Conservation (phyloP, 805 yeast species). For the Myxozyma melibiosi region DNA sequence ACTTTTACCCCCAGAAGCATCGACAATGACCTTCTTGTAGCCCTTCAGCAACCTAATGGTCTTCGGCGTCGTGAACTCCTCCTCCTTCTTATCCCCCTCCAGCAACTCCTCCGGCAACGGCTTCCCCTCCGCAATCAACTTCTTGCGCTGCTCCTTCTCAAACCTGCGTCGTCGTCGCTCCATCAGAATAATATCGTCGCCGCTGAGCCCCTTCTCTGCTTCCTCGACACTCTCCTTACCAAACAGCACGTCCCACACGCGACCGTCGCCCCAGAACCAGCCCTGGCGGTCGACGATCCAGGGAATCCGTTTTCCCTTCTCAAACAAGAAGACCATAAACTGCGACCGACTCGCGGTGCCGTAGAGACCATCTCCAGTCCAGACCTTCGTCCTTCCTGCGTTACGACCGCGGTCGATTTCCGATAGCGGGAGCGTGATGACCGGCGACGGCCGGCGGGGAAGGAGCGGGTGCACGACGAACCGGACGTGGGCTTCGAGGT, state of each 20-base stretch:
- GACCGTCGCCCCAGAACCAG: slow-evolving; percentile 91
- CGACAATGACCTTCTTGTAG: background rate
- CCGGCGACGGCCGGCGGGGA: slow-evolving; percentile 77
- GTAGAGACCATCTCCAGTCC: slow-evolving; percentile 87
- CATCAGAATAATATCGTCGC: slow-evolving; percentile 52
- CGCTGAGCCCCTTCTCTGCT: slow-evolving; percentile 70
- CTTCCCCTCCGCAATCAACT: background rate
- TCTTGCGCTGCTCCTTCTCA: slow-evolving; percentile 1
- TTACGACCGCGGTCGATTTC: slow-evolving; percentile 55
- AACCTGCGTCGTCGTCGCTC: slow-evolving; percentile 8
- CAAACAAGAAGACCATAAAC: slow-evolving; percentile 73
- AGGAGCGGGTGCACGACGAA: slow-evolving; percentile 75
- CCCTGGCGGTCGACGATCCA: slow-evolving; percentile 85
- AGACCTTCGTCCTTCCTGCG: slow-evolving; percentile 57
- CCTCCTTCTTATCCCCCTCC: background rate
- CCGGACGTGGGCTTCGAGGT: slow-evolving; percentile 51
- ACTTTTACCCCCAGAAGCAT: background rate
- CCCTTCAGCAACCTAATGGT: background rate
- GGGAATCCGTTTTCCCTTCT: slow-evolving; percentile 55
- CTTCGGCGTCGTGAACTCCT: background rate
- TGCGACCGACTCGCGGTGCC: slow-evolving; percentile 77
- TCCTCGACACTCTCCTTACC: slow-evolving; percentile 77
- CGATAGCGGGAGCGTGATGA: slow-evolving; percentile 64
- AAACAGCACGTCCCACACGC: slow-evolving; percentile 78
- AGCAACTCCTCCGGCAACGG: slow-evolving; percentile 1